Evolutionary conservation across 2,329 filamentous ascomycete genomes (phyloP), one percentile per base, ranked within the genome.

Genomic region (Clonostachys rosea): DNA sequence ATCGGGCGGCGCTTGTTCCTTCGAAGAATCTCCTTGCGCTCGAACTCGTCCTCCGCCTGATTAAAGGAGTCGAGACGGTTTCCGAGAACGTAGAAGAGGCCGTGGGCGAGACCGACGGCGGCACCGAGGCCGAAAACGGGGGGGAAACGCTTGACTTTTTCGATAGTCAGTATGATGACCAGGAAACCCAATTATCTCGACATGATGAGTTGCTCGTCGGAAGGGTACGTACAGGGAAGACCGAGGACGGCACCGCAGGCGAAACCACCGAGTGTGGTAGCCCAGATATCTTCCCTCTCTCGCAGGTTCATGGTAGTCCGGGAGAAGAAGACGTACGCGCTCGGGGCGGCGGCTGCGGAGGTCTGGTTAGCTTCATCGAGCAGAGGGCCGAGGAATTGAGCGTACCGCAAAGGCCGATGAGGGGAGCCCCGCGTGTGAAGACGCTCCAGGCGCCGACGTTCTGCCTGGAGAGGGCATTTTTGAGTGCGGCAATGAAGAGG

Each of bases 381-480:
- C 3, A 30, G 6, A 10, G 9, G 24, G 24, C 9, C 8, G 24
- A 30, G 24, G 24, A 10, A 30, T 30, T 30, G 24, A 3, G 24
- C 63, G 44, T 65, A 69, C 66, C 58, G 52, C 59, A 60, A 37
- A 69, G 58, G 42, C 67, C 86, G 62, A 92, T 87, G 44, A 86
- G 86, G 61, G 84, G 75, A 55, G 91, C 91, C 48, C 84, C 86
- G 60, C 83, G 82, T 42, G 88, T 88, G 64, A 97, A 84, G 60
- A 96, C 79, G 56, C 88, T 87, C 74, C 86, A 81, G 52, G 84
- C 79, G 58, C 91, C 89, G 55, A 94, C 75, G 67, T 96, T 96
- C 64, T 82, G 78, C 74, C 84, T 91, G 47, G 85, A 78, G 57
- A 96, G 79, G 49, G 91, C 89, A 74, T 95, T 97, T 74, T 91